These are phyloP conservation scores for Phytophthora podocarpi DNA, from an alignment of 352 stramenopile genomes.

Conservation along the genomic window DNA sequence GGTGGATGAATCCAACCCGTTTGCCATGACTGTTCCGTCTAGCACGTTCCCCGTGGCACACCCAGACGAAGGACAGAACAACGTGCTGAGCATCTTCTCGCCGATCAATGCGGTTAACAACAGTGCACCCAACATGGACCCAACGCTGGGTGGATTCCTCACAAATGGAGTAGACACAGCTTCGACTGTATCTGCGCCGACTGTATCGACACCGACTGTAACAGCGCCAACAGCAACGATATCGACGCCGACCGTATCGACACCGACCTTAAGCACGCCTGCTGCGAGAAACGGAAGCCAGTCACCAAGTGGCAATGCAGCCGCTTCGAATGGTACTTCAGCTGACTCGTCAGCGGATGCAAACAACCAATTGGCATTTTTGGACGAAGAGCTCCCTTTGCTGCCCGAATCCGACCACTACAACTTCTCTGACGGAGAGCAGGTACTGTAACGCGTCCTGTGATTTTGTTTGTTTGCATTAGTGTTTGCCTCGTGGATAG, in stretches of 20 bases:
- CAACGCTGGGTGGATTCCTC: conserved; percentile 26
- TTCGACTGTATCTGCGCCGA: background rate
- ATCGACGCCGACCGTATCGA: conserved; percentile 12
- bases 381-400: conserved; percentile 77
- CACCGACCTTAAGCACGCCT: background rate
- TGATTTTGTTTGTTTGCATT: conserved; percentile 3
- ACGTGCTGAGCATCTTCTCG: conserved; percentile 84
- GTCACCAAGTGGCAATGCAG: background rate
- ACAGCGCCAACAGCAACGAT: conserved; percentile 9
- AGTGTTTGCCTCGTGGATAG: conserved; percentile 6
- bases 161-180: conserved; percentile 28
- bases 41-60: conserved; percentile 16
- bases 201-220: conserved; percentile 4
- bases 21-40: conserved; percentile 42
- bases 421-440: conserved; percentile 74
- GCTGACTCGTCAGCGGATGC: conserved; percentile 11
- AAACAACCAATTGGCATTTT: conserved; percentile 58
- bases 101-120: conserved; percentile 34
- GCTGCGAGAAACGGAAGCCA: conserved; percentile 1
- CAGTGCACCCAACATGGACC: conserved; percentile 22
- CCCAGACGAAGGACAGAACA: conserved; percentile 43
- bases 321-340: conserved; percentile 2
- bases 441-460: conserved; percentile 54
- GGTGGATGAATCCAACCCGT: conserved; percentile 30
- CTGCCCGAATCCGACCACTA: conserved; percentile 75